Conservation (phyloP, 148 eudicot genomes). For the Chenopodium formosanum region DNA sequence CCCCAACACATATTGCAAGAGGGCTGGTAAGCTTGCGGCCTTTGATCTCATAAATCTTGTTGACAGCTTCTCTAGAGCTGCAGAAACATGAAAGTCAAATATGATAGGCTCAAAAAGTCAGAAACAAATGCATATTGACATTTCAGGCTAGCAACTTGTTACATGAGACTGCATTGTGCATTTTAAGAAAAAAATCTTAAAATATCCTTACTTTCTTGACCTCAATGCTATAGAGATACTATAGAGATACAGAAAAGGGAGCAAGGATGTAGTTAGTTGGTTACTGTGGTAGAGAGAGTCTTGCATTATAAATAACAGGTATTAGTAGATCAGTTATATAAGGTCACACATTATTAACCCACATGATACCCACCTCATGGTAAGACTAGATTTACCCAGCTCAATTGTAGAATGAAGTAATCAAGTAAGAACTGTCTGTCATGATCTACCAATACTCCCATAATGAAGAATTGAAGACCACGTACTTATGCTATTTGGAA, state of each 20-base stretch:
- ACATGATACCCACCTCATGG: neutral
- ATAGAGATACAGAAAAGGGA: no score
- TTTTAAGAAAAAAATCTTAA: no score
- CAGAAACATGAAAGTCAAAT: conserved; percentile 29
- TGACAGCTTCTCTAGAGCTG: conserved; percentile 82
- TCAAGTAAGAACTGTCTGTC: neutral
- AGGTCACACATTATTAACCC: neutral
- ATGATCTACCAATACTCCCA: no score
- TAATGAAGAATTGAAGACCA: neutral
- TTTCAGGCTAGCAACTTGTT: neutral
- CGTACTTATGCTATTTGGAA: neutral
- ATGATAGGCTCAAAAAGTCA: neutral
- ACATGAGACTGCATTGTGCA: neutral
- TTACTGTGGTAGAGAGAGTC: neutral
- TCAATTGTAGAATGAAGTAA: neutral
- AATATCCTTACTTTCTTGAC: neutral
- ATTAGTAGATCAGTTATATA: neutral
- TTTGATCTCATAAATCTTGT: conserved; percentile 84
- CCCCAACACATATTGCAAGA: conserved; percentile 93
- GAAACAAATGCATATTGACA: neutral
- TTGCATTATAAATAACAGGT: neutral
- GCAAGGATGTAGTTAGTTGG: no score
- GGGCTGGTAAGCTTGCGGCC: conserved; percentile 87
- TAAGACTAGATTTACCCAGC: neutral
- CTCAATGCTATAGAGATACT: neutral